Percentiles rank a stretch among this genome's conserved stretches.
Conservation (phyloP, 164 flowering plant species). For the Platanus orientalis region DNA sequence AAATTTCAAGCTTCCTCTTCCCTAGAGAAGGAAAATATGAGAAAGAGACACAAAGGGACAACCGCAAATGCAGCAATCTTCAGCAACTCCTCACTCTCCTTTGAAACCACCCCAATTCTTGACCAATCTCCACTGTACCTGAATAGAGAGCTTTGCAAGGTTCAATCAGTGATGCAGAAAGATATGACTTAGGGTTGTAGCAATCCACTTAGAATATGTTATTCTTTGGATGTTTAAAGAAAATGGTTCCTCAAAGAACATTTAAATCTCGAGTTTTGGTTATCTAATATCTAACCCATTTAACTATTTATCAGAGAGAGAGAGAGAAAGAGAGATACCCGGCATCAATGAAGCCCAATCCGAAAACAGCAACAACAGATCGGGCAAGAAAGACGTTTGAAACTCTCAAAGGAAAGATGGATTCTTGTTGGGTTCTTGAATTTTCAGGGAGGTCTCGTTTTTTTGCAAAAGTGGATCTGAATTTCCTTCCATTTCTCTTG, state of each 20-base stretch:
- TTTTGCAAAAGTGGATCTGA: slow-evolving; percentile 23
- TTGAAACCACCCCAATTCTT: slow-evolving; percentile 78
- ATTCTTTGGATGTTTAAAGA: no score
- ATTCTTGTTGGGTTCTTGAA: slow-evolving; percentile 18
- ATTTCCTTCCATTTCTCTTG: slow-evolving; percentile 22
- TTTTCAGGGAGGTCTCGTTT: slow-evolving; percentile 27
- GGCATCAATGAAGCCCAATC: slow-evolving; percentile 81
- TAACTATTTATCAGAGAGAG: no score
- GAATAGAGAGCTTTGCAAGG: slow-evolving; percentile 6
- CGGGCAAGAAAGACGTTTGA: slow-evolving; percentile 40
- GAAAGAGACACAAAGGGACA: slow-evolving; percentile 58
- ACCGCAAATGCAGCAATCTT: slow-evolving; percentile 66
- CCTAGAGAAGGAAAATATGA: slow-evolving; percentile 36
- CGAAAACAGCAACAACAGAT: slow-evolving; percentile 52
- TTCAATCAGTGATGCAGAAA: neutral
- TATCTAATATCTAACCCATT: no score
- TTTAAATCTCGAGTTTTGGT: no score
- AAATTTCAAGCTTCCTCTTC: slow-evolving; percentile 20
- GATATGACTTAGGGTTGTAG: neutral
- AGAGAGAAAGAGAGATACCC: slow-evolving; percentile 39
- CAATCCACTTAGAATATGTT: neutral
- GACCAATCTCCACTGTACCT: slow-evolving; percentile 98
- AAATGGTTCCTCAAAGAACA: no score
- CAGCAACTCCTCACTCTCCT: slow-evolving; percentile 58
- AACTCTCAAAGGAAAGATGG: slow-evolving; percentile 28